Evolutionary conservation across 371 early-diverging fungal genomes (phyloP).

Genomic region (Mucor sp.): DNA sequence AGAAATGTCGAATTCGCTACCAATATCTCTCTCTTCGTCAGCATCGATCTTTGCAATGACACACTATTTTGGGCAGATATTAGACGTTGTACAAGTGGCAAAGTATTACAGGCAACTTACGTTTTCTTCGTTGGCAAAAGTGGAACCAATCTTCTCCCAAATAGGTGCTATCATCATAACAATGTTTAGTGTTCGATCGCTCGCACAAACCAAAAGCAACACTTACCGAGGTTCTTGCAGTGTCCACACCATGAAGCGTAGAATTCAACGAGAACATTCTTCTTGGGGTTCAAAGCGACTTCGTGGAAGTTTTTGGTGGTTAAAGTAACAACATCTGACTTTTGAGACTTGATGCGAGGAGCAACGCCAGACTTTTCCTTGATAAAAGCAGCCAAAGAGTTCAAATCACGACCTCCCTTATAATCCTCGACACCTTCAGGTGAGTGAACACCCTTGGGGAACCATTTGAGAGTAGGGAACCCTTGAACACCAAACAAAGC

Average conservation of each 20-base stretch:
- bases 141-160: slow-evolving; percentile 63
- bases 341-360: slow-evolving; percentile 62
- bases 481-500: slow-evolving; percentile 72
- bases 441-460: slow-evolving; percentile 72
- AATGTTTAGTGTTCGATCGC: not conserved
- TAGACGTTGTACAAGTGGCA: not conserved
- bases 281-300: slow-evolving; percentile 59
- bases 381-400: slow-evolving; percentile 73
- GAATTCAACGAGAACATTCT: slow-evolving; percentile 81
- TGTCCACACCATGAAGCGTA: slow-evolving; percentile 89
- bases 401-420: slow-evolving; percentile 80
- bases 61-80: slow-evolving; percentile 33
- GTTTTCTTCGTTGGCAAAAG: slow-evolving; percentile 51
- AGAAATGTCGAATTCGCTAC: slow-evolving; percentile 63
- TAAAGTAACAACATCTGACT: slow-evolving; percentile 67
- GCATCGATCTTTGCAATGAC: slow-evolving; percentile 95
- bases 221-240: slow-evolving; percentile 73
- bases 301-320: slow-evolving; percentile 69
- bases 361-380: slow-evolving; percentile 73
- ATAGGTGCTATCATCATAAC: slow-evolving; percentile 53
- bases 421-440: slow-evolving; percentile 77
- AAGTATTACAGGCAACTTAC: slow-evolving; percentile 18
- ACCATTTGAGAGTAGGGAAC: slow-evolving; percentile 95
- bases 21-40: slow-evolving; percentile 56
- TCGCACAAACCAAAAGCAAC: not conserved